Evolutionary conservation across 495 filamentous ascomycete species (phyloP).

Genomic region (Pseudomonodictys pantanalensis): DNA sequence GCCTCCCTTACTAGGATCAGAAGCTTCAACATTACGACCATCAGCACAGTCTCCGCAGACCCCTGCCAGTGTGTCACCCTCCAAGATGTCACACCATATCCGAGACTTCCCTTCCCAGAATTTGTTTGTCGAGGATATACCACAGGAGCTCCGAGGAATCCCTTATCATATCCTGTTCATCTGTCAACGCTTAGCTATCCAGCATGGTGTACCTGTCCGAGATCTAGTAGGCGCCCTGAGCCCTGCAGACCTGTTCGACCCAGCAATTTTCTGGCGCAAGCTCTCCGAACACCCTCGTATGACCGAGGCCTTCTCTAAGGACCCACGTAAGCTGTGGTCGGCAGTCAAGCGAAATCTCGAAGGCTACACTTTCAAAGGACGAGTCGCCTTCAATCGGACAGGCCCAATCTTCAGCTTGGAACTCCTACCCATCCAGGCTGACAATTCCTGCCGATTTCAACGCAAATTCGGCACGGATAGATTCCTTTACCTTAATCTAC

Average conservation of each 20-base stretch:
- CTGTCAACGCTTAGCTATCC: conserved; percentile 13
- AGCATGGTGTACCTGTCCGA: neutral
- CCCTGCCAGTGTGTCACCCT: neutral
- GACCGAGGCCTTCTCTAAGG: neutral
- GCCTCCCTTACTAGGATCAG: neutral
- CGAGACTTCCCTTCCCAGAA: conserved; percentile 21
- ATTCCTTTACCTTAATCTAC: conserved; percentile 35
- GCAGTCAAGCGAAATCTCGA: conserved; percentile 12
- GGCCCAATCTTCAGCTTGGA: conserved; percentile 29
- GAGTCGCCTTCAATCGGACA: conserved; percentile 18
- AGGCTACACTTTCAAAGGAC: conserved; percentile 33
- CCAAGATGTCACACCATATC: conserved; percentile 12
- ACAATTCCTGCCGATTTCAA: conserved; percentile 34
- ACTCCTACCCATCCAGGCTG: conserved; percentile 27
- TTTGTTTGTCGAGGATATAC: conserved; percentile 22
- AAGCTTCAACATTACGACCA: no score
- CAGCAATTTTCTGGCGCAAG: conserved; percentile 13
- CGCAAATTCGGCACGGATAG: conserved; percentile 34
- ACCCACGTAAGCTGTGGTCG: conserved; percentile 21
- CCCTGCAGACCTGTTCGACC: neutral
- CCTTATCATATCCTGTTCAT: conserved; percentile 28
- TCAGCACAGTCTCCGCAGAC: neutral
- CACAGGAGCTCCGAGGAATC: neutral
- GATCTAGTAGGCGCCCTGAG: conserved; percentile 4
- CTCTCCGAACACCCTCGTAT: neutral